These are phyloP conservation scores for Talaromyces verruculosus DNA, from an alignment of 2,329 filamentous ascomycete genomes.

Conservation along the genomic window DNA sequence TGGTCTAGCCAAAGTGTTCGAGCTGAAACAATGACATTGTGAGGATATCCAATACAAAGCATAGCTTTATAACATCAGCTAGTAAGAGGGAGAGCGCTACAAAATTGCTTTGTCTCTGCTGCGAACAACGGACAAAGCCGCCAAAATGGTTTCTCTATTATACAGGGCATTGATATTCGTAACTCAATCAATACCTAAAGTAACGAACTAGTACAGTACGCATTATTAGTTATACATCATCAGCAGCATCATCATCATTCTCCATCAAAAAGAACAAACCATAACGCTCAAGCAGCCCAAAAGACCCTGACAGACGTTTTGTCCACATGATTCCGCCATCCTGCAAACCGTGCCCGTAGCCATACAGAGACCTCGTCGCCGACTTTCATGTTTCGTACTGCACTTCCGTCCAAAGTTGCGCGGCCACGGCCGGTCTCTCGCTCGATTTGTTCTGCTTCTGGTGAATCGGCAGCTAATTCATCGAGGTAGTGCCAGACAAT, in stretches of 20 bases:
- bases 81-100: background rate
- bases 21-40: background rate
- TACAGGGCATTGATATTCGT: background rate
- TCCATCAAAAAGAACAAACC: background rate
- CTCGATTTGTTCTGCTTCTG: slow-evolving; percentile 35
- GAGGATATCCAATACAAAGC: background rate
- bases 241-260: background rate
- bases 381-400: slow-evolving; percentile 36
- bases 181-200: background rate
- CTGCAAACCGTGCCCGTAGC: slow-evolving; percentile 39
- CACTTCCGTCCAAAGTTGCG: slow-evolving; percentile 37
- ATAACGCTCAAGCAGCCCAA: slow-evolving; percentile 31
- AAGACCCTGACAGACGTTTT: slow-evolving; percentile 35
- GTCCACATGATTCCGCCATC: slow-evolving; percentile 39
- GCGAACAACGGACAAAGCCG: background rate
- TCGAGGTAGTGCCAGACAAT: slow-evolving; percentile 42
- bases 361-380: slow-evolving; percentile 42
- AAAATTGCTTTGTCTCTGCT: background rate
- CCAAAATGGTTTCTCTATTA: background rate
- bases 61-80: background rate
- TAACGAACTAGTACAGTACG: background rate
- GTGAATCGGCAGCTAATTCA: slow-evolving; percentile 31
- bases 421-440: slow-evolving; percentile 34
- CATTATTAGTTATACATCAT: background rate
- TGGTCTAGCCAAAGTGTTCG: background rate